phyloP scores from a whole-genome alignment of 2,329 filamentous ascomycete genomes.

The Lasiodiplodia sp. region DNA sequence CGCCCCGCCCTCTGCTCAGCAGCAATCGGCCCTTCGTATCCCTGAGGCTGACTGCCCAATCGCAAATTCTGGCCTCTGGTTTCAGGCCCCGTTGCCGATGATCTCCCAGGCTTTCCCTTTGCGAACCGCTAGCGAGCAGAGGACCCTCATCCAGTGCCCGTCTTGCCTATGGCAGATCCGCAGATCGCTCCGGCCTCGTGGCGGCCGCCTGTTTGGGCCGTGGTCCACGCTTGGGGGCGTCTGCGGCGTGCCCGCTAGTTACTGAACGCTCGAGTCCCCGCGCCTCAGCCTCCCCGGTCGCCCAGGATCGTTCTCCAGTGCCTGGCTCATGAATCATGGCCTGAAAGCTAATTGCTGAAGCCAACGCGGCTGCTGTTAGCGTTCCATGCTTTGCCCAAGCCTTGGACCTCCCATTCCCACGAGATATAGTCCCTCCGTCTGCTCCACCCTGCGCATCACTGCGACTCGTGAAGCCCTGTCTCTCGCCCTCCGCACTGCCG shows the following conservation, averaged over 20 bases:
- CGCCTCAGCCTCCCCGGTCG: slow-evolving; percentile 17
- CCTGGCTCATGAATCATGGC: slow-evolving; percentile 19
- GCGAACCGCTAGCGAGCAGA: background rate
- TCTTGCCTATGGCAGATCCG: slow-evolving; percentile 11
- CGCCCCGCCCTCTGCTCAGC: background rate
- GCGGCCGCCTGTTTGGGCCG: slow-evolving; percentile 19
- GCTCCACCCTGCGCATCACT: slow-evolving; percentile 19
- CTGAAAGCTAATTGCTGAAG: slow-evolving; percentile 11
- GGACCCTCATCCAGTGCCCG: slow-evolving; percentile 2
- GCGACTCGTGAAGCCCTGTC: background rate
- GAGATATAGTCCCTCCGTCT: slow-evolving; percentile 17
- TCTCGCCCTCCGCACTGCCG: background rate
- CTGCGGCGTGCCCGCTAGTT: slow-evolving; percentile 4
- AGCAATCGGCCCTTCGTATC: slow-evolving; percentile 16
- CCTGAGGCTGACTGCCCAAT: slow-evolving; percentile 19
- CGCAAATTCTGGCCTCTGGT: background rate
- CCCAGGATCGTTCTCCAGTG: slow-evolving; percentile 5
- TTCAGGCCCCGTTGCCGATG: slow-evolving; percentile 14
- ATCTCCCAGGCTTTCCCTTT: slow-evolving; percentile 7
- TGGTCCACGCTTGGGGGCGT: background rate
- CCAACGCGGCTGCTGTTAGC: slow-evolving; percentile 25
- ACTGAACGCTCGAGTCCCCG: slow-evolving; percentile 20
- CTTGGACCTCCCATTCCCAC: slow-evolving; percentile 4
- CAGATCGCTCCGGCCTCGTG: slow-evolving; percentile 23
- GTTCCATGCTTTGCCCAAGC: slow-evolving; percentile 5